Base-by-base conservation (phyloP, 2,329 filamentous ascomycete species). In the Akanthomyces muscarius region DNA sequence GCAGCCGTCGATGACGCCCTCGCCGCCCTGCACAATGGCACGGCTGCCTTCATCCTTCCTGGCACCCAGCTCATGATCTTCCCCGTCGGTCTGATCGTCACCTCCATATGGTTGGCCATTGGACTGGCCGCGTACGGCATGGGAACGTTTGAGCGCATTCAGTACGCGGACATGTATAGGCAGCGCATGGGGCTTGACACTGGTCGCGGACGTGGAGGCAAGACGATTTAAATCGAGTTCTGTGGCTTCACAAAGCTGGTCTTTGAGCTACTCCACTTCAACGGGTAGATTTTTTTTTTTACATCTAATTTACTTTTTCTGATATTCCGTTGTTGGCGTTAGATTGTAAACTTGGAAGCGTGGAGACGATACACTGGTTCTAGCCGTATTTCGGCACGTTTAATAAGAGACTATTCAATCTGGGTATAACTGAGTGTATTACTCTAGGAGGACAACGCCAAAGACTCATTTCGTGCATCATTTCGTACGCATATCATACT, bases 11-110 rank as follows among this genome's bases (percentile, higher is more conserved):
- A 82, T 64, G 72, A 78, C 4, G 76, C 82, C 23, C 72, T 81
- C 0, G 73, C 71, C 0, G 75, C 72, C 4, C 74, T 86, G 28
- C 69, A 70, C 56, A 83, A 83, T 69, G 80, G 81, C 66, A 83
- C 80, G 16, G 79, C 83, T 13, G 85, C 87, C 1, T 92, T 92
- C 67, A 79, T 90, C 16, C 77, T 92, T 1, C 89, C 89, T 0
- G 89, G 89, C 51, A 81, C 85, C 45, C 81, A 84, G 65, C 80
- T 92, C 61, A 79, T 89, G 69, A 84, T 91, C 65, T 87, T 90
- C 74, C 89, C 89, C 8, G 77, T 88, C 36, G 89, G 89, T 21
- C 77, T 89, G n/a, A 77, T 90, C 67, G 81, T 92, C 68, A 89
- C 84, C 2, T 76, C 82, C 45, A 69, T 83, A 14, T 92, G 89